These are phyloP conservation scores for Cyberlindnera mrakii DNA, from an alignment of 805 yeast genomes.

Conservation along the genomic window DNA sequence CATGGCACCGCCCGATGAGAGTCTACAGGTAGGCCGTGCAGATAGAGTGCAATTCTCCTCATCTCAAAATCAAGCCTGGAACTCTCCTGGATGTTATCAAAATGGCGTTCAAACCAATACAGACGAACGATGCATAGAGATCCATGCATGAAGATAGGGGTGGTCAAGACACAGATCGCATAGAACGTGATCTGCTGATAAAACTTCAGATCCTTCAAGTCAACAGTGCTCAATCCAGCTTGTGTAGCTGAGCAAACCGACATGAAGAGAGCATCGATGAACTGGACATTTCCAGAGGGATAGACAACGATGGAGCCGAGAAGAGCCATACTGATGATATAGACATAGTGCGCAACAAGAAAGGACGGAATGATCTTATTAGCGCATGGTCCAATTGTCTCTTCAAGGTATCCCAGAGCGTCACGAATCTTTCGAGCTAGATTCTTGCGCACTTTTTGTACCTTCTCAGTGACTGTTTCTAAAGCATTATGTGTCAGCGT, in stretches of 20 bases:
- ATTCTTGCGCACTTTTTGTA: no score
- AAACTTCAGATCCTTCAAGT: constrained; percentile 52
- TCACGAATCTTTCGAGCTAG: constrained; percentile 28
- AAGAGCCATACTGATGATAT: constrained; percentile 53
- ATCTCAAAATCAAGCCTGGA: constrained; percentile 74
- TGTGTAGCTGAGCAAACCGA: constrained; percentile 79
- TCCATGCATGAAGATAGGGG: constrained; percentile 87
- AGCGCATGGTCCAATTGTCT: constrained; percentile 27
- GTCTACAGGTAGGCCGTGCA: constrained; percentile 29
- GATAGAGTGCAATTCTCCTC: constrained; percentile 73
- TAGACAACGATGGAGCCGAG: constrained; percentile 71
- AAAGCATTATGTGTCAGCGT: no score
- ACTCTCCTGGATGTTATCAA: constrained; percentile 70
- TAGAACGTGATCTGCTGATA: constrained; percentile 81
- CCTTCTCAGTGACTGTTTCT: no score
- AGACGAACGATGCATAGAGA: constrained; percentile 69
- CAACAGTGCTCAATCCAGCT: constrained; percentile 83
- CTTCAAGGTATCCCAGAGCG: constrained; percentile 26
- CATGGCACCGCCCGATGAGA: constrained; percentile 4
- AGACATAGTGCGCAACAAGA: constrained; percentile 64
- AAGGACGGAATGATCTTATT: constrained; percentile 37
- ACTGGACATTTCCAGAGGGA: constrained; percentile 56
- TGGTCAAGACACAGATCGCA: constrained; percentile 56
- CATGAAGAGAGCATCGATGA: constrained; percentile 76
- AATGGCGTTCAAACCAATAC: constrained; percentile 84